Evolutionary conservation across 1,284 basidiomycete genomes (phyloP).

Genomic region (Rhodotorula sp.): DNA sequence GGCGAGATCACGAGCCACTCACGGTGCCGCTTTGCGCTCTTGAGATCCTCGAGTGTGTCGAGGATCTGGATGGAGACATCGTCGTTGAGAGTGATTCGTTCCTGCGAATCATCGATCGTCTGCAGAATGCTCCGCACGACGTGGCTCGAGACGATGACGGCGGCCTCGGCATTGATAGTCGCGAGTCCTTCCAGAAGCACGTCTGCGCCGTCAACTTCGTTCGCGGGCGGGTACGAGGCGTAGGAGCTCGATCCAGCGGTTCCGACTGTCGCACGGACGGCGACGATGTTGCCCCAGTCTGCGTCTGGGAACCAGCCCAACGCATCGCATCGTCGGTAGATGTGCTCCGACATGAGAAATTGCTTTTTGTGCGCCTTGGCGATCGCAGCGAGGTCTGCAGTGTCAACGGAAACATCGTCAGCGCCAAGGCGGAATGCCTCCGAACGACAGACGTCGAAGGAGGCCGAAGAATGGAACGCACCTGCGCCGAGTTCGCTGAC

Average conservation of each 20-base stretch:
- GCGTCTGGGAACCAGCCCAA: constrained; percentile 29
- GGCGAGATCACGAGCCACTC: background rate
- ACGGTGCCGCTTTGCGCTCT: constrained; percentile 25
- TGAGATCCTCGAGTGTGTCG: constrained; percentile 22
- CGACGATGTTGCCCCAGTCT: constrained; percentile 31
- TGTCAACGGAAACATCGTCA: background rate
- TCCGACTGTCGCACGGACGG: constrained; percentile 23
- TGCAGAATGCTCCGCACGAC: constrained; percentile 23
- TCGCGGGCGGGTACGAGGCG: constrained; percentile 21
- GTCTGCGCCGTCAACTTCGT: constrained; percentile 28
- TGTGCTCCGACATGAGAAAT: constrained; percentile 27
- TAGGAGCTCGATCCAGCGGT: constrained; percentile 19
- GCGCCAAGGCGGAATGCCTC: no score
- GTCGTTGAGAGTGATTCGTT: constrained; percentile 17
- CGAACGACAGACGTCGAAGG: no score
- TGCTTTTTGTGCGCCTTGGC: constrained; percentile 15
- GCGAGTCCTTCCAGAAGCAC: constrained; percentile 21
- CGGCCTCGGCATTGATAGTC: constrained; percentile 25
- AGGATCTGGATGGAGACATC: constrained; percentile 23
- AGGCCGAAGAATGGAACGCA: background rate
- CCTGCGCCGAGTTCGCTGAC: constrained; percentile 21
- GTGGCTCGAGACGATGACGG: constrained; percentile 27
- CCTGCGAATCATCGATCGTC: constrained; percentile 1
- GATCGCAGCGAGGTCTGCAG: constrained; percentile 7
- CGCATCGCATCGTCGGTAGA: constrained; percentile 25